Conservation (phyloP, 1,139 yeast genomes). For the Suhomyces taliae region DNA sequence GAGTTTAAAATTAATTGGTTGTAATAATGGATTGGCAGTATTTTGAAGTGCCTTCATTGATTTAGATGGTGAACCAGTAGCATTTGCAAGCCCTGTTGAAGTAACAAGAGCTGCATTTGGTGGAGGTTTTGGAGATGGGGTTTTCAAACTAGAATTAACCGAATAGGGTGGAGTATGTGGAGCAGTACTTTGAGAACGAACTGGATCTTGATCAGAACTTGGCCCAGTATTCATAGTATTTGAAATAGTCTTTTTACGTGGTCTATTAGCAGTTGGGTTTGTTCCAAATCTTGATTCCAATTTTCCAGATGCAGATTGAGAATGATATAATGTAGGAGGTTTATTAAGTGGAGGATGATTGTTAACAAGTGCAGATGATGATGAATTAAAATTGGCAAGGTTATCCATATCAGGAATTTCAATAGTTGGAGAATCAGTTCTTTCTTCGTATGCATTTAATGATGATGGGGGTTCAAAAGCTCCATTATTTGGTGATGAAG, state of each 20-base stretch:
- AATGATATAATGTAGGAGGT: conserved; percentile 50
- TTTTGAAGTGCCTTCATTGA: conserved; percentile 56
- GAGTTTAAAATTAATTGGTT: conserved; percentile 56
- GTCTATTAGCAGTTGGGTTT: conserved; percentile 23
- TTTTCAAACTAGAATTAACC: conserved; percentile 19
- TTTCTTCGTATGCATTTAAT: conserved; percentile 12
- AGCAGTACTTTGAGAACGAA: conserved; percentile 8
- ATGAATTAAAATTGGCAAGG: conserved; percentile 24
- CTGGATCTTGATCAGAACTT: conserved; percentile 2
- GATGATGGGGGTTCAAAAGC: conserved; percentile 7
- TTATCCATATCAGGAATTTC: conserved; percentile 49
- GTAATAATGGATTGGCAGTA: conserved; percentile 50
- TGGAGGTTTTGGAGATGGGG: conserved; percentile 46
- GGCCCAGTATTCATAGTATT: conserved; percentile 26
- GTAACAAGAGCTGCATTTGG: conserved; percentile 22
- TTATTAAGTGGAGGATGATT: conserved; percentile 40
- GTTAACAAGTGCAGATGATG: conserved; percentile 10
- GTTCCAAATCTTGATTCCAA: conserved; percentile 38
- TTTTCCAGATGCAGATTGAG: conserved; percentile 49
- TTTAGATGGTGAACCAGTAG: conserved; percentile 46
- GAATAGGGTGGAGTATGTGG: conserved; percentile 44
- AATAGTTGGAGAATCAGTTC: conserved; percentile 46
- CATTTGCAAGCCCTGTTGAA: conserved; percentile 17
- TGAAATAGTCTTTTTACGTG: conserved; percentile 43
- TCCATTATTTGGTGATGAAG: not conserved